Conservation (phyloP, 2,329 filamentous ascomycete species). For the Onygenales sp. region DNA sequence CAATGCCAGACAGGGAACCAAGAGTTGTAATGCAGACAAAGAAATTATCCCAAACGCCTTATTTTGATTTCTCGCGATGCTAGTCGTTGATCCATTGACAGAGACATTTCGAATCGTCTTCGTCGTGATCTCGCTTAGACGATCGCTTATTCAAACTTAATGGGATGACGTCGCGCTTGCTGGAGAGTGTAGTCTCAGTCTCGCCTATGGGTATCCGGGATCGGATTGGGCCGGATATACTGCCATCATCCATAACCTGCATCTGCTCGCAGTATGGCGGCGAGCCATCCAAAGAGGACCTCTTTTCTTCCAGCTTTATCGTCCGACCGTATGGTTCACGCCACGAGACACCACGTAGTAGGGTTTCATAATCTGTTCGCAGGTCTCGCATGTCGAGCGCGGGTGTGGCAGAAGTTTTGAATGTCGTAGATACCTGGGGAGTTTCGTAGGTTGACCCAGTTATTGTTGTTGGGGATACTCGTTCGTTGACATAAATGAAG, state of each 20-base stretch:
- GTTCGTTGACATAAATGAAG: conserved; percentile 51
- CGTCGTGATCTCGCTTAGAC: background rate
- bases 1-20: too few relatives aligned
- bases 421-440: conserved; percentile 11
- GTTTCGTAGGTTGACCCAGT: conserved; percentile 6
- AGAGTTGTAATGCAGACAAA: too few relatives aligned
- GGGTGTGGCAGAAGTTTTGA: conserved; percentile 12
- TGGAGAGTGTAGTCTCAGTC: conserved; percentile 12
- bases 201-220: background rate
- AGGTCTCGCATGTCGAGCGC: conserved; percentile 11
- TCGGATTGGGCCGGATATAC: conserved; percentile 16
- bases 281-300: conserved; percentile 32
- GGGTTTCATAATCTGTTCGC: conserved; percentile 13
- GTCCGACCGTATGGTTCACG: conserved; percentile 28
- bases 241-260: conserved; percentile 46
- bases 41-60: background rate
- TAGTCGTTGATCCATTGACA: conserved; percentile 12
- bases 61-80: background rate
- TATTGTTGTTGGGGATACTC: background rate
- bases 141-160: background rate
- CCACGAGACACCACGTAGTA: too few relatives aligned
- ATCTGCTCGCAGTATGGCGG: conserved; percentile 57
- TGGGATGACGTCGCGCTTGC: background rate
- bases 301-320: conserved; percentile 58
- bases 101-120: conserved; percentile 4